Conservation (phyloP, 345 rosid species). For the Geranium rotundifolium region DNA sequence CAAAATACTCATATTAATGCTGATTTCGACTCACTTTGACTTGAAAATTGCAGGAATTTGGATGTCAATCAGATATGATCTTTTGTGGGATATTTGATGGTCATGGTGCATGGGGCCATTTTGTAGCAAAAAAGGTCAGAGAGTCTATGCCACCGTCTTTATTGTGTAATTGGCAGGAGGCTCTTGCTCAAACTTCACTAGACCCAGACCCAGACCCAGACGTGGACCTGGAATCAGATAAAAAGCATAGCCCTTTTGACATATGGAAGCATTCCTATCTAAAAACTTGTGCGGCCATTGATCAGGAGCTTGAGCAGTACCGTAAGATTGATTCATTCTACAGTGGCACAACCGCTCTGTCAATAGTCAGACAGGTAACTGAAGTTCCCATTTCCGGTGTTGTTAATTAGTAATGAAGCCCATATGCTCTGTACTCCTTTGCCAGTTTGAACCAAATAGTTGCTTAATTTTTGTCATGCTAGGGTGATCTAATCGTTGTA, state of each 20-base stretch:
- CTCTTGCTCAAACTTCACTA: slow-evolving; percentile 37
- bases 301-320: slow-evolving; percentile 57
- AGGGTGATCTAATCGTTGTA: slow-evolving; percentile 59
- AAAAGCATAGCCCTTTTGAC: slow-evolving; percentile 35
- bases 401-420: too few species aligned
- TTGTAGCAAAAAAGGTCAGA: slow-evolving; percentile 67
- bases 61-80: slow-evolving; percentile 73
- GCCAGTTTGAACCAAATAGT: neutral
- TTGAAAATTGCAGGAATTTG: slow-evolving; percentile 43
- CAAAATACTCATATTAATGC: neutral
- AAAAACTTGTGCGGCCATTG: slow-evolving; percentile 69
- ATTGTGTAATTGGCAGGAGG: slow-evolving; percentile 77
- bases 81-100: slow-evolving; percentile 96
- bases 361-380: slow-evolving; percentile 70
- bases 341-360: slow-evolving; percentile 83
- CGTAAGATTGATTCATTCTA: slow-evolving; percentile 60
- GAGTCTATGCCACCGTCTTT: slow-evolving; percentile 61
- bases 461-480: slow-evolving; percentile 5
- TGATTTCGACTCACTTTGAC: neutral
- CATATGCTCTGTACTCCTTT: neutral
- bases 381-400: neutral
- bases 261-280: slow-evolving; percentile 76
- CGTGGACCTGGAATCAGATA: slow-evolving; percentile 39
- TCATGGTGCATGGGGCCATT: slow-evolving; percentile 97
- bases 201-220: slow-evolving; percentile 38